phyloP scores from a whole-genome alignment of 1,284 basidiomycete species.

The Ustanciosporium gigantosporum region DNA sequence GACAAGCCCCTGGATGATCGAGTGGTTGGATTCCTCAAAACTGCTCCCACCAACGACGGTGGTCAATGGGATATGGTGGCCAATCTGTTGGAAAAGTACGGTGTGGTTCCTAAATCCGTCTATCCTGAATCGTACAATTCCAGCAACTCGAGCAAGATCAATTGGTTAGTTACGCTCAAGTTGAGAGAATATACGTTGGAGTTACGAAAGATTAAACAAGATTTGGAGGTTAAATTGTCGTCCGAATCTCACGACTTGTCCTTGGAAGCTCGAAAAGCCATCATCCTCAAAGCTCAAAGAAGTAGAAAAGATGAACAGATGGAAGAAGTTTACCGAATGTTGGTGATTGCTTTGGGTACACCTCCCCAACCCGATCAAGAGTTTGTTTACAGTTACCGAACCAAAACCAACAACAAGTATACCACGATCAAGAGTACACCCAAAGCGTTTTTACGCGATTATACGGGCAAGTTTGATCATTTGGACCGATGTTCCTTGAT shows the following conservation, averaged over 20 bases:
- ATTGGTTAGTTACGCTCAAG: slow-evolving; percentile 81
- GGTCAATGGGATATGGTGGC: slow-evolving; percentile 77
- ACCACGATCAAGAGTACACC: slow-evolving; percentile 77
- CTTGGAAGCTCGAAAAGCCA: slow-evolving; percentile 18
- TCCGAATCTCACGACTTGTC: neutral
- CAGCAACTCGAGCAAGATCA: slow-evolving; percentile 73
- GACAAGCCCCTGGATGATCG: slow-evolving; percentile 81
- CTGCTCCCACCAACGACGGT: slow-evolving; percentile 82
- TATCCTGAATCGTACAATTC: slow-evolving; percentile 88
- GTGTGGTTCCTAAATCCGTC: slow-evolving; percentile 66
- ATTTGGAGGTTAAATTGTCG: slow-evolving; percentile 57
- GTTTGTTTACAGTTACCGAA: slow-evolving; percentile 65
- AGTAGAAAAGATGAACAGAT: slow-evolving; percentile 80
- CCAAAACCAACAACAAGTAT: slow-evolving; percentile 77
- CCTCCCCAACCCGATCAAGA: slow-evolving; percentile 42
- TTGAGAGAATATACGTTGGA: slow-evolving; percentile 85
- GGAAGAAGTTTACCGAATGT: slow-evolving; percentile 81
- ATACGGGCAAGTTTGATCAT: slow-evolving; percentile 64
- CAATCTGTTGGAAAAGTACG: slow-evolving; percentile 67
- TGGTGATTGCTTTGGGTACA: slow-evolving; percentile 75
- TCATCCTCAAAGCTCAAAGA: slow-evolving; percentile 52
- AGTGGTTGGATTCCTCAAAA: slow-evolving; percentile 75
- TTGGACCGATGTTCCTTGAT: slow-evolving; percentile 85
- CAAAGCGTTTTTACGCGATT: slow-evolving; percentile 67
- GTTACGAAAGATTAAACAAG: slow-evolving; percentile 69